phyloP scores from a whole-genome alignment of 306 rosid genomes.

The Vigna radiata region DNA sequence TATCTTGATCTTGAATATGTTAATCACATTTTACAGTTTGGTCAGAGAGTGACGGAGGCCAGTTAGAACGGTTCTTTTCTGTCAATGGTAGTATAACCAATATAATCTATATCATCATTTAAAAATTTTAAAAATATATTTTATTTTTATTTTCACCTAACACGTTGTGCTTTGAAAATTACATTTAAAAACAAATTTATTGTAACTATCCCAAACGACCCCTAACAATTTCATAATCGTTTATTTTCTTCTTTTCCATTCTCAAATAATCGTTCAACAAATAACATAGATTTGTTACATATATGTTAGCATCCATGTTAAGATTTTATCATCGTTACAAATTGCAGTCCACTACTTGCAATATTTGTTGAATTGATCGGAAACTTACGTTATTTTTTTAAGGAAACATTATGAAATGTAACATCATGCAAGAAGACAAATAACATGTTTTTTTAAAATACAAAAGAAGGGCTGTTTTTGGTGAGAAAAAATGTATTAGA shows the following conservation, averaged over 20 bases:
- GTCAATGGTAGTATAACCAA: too few relatives aligned
- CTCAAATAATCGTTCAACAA: neutral
- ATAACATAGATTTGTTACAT: neutral
- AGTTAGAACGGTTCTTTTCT: too few relatives aligned
- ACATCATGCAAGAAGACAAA: conserved; percentile 25
- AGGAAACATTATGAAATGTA: conserved; percentile 5
- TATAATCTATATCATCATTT: too few relatives aligned
- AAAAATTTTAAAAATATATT: neutral
- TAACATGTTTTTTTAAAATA: neutral
- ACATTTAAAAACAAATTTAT: neutral
- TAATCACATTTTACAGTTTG: too few relatives aligned
- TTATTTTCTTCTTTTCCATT: neutral
- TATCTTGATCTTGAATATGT: too few relatives aligned
- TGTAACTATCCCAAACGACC: neutral
- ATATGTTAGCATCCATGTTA: neutral
- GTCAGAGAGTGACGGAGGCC: too few relatives aligned
- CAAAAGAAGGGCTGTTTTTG: neutral
- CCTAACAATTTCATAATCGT: neutral
- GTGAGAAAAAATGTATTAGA: neutral
- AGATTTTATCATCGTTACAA: neutral
- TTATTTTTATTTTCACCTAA: neutral
- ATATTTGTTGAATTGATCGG: neutral
- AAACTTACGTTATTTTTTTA: neutral
- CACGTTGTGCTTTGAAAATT: neutral
- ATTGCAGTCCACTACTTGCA: too few relatives aligned